Base-by-base conservation (phyloP, 2,329 filamentous ascomycete genomes). In the Aspergillus thermomutatus region DNA sequence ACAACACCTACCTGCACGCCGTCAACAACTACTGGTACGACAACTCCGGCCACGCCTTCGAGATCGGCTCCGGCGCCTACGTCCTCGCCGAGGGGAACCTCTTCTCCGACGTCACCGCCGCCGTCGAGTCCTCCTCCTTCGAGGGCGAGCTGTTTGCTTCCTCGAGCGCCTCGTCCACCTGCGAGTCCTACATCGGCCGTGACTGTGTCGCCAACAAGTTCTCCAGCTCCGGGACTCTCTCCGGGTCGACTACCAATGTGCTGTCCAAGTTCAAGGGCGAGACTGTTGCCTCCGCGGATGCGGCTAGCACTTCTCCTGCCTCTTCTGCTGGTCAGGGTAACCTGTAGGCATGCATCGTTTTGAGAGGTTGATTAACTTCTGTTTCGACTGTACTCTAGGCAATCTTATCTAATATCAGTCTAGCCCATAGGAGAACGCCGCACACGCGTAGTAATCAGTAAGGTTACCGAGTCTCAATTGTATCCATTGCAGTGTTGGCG, bases 21-120 rank as follows among this genome's bases (percentile, higher is more conserved):
- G 60, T 61, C 68, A 86, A 85, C 80, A 86, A 86, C 78, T 84
- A 82, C 79, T 85, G 78, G 75, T 77, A 82, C 67, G 76, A 79
- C 66, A 81, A 79, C 69, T 67, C 72, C 26, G 79, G 80, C 50
- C 83, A 86, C 71, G 80, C 82, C n/a, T 85, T 86, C 68, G 84
- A 84, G 72, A 61, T 79, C 46, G 76, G 75, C 53, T 48, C 66
- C 1, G 77, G 77, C 31, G 72, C 64, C 50, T 74, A 74, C 61
- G 77, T 83, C 45, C 73, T 86, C 19, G 80, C 80, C 3, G 83
- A 86, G 73, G 83, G 83, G 37, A 84, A 83, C 63, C 71, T 82
- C 49, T 85, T 85, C 77, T 78, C 83, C 71, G 80, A 83, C 64
- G 77, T 85, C 55, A 68, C 70, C n/a, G 70, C 72, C n/a, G 67